Evolutionary conservation across 257 asterid genomes (phyloP).

Genomic region (Jacaranda mimosifolia): DNA sequence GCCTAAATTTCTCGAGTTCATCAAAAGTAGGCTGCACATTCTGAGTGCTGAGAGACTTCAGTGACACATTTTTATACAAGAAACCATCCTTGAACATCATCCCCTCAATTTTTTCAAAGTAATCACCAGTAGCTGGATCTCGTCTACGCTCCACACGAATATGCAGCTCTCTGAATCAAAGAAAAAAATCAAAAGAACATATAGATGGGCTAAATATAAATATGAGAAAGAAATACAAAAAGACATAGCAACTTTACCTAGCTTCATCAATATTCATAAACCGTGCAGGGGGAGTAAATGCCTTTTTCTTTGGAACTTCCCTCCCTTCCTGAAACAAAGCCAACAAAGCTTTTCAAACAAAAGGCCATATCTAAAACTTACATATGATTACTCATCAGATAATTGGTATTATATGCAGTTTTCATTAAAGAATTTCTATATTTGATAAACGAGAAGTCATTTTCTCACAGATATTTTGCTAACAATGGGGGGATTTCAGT

Average conservation of each 20-base stretch:
- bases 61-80: conserved; percentile 79
- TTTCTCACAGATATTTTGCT: neutral
- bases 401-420: conserved; percentile 15
- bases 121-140: conserved; percentile 85
- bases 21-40: conserved; percentile 91
- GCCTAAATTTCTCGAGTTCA: conserved; percentile 96
- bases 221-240: neutral
- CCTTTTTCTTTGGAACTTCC: conserved; percentile 87
- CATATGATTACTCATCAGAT: conserved; percentile 4
- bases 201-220: neutral
- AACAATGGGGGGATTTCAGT: neutral
- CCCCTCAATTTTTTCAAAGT: conserved; percentile 84
- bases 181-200: neutral
- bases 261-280: conserved; percentile 93
- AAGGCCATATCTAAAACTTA: conserved; percentile 9
- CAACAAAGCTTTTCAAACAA: conserved; percentile 24
- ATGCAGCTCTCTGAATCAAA: conserved; percentile 74
- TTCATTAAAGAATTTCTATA: conserved; percentile 17
- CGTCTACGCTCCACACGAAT: conserved; percentile 86
- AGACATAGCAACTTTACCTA: conserved; percentile 55
- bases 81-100: conserved; percentile 98
- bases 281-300: conserved; percentile 90
- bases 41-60: conserved; percentile 86
- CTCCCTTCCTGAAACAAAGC: conserved; percentile 83
- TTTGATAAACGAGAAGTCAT: conserved; percentile 1